Conservation (phyloP, 139 green algal species). For the Dunaliella primolecta region DNA sequence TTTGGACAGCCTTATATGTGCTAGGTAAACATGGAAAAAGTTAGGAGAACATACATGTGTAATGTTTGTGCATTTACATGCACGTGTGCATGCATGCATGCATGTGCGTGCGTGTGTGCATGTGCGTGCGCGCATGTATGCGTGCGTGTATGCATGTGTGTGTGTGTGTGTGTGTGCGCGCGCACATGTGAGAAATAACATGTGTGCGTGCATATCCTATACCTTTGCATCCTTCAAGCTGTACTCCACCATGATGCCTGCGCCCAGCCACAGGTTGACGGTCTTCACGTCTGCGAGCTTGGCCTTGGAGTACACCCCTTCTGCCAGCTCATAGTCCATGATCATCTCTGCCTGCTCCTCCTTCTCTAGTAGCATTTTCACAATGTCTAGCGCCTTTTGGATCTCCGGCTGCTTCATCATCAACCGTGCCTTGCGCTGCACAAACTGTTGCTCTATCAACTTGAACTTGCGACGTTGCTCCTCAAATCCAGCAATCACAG, state of each 20-base stretch:
- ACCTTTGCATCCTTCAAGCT: constrained; percentile 55
- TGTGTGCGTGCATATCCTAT: not conserved
- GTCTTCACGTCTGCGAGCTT: constrained; percentile 38
- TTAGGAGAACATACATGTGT: too few species aligned
- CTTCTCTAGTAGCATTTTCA: constrained; percentile 41
- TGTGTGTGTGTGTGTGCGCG: not conserved
- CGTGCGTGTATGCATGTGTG: not conserved
- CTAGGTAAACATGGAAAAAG: too few species aligned
- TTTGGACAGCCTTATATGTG: too few species aligned
- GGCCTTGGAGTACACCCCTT: constrained; percentile 51
- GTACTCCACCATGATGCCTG: constrained; percentile 81
- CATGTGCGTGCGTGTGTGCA: not conserved
- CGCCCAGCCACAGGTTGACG: constrained; percentile 79
- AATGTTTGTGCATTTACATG: too few species aligned
- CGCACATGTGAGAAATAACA: not conserved
- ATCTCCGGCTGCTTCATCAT: constrained; percentile 57
- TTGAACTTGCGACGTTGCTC: constrained; percentile 46
- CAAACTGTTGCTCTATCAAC: constrained; percentile 45
- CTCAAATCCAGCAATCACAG: constrained; percentile 39
- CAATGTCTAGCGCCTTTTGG: constrained; percentile 51
- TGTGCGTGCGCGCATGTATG: not conserved
- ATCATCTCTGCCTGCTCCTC: constrained; percentile 9
- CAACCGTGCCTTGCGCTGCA: constrained; percentile 44
- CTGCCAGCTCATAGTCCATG: constrained; percentile 62
- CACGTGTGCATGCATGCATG: too few species aligned